phyloP scores from a whole-genome alignment of 495 filamentous ascomycete species.

The Penicillium coffeae region DNA sequence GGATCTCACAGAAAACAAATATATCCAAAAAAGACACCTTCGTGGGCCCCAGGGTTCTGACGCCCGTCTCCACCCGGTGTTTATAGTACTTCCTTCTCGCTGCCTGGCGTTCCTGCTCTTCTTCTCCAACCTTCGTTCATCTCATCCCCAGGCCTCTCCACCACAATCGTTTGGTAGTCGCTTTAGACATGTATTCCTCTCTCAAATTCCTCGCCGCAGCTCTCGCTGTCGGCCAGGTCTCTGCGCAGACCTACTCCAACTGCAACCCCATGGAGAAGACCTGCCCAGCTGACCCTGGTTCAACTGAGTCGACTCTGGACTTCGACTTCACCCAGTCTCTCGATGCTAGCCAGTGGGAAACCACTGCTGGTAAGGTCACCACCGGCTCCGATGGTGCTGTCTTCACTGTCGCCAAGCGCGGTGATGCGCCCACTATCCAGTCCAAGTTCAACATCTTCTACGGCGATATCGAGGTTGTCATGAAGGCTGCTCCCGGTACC shows the following conservation, averaged over 20 bases:
- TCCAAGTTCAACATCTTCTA: slow-evolving; percentile 8
- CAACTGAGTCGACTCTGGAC: slow-evolving; percentile 8
- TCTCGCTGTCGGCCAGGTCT: slow-evolving; percentile 32
- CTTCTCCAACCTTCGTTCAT: not conserved
- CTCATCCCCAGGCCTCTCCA: not conserved
- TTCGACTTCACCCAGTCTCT: slow-evolving; percentile 9
- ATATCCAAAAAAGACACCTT: not conserved
- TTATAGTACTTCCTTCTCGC: not conserved
- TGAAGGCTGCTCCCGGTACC: slow-evolving; percentile 68
- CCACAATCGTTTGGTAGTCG: not conserved
- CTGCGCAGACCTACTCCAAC: slow-evolving; percentile 46
- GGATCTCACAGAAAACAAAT: too few relatives aligned
- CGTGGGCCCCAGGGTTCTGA: too few relatives aligned
- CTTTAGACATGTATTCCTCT: slow-evolving; percentile 26
- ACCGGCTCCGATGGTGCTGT: slow-evolving; percentile 53
- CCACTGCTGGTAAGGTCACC: slow-evolving; percentile 52
- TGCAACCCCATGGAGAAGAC: slow-evolving; percentile 41
- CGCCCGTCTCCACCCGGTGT: not conserved
- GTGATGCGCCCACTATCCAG: slow-evolving; percentile 71
- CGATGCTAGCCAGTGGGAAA: slow-evolving; percentile 47
- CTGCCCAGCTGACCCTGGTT: slow-evolving; percentile 12
- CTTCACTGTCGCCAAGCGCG: slow-evolving; percentile 67
- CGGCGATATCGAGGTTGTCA: slow-evolving; percentile 56
- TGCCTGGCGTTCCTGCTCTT: not conserved
- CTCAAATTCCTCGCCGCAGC: slow-evolving; percentile 34